A percentile compares a stretch with the other conserved stretches of the same genome.
Conservation (phyloP, 768 basidiomycete genomes). For the Ramaria rubella region DNA sequence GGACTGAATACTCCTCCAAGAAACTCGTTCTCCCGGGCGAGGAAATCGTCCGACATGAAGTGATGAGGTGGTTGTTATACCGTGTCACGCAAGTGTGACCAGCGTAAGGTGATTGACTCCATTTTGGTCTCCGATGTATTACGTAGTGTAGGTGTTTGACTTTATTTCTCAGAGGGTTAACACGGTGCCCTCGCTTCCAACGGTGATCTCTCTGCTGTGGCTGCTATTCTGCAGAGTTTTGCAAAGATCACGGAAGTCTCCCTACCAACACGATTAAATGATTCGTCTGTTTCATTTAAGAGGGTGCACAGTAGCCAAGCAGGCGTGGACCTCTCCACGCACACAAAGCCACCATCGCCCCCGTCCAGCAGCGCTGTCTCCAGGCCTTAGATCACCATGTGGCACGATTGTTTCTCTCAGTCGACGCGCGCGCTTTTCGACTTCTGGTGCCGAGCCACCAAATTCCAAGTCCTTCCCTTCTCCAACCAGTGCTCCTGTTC, state of each 20-base stretch:
- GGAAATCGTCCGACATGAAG: constrained; percentile 24
- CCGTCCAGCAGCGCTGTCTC: background rate
- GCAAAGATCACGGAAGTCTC: background rate
- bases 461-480: background rate
- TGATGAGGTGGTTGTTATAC: background rate
- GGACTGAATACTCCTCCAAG: constrained; percentile 27
- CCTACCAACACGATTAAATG: background rate
- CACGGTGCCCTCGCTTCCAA: background rate
- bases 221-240: background rate
- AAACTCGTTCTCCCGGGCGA: constrained; percentile 29
- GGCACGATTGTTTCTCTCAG: background rate
- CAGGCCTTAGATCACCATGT: background rate
- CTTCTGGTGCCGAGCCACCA: background rate
- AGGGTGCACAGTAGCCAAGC: background rate
- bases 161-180: background rate
- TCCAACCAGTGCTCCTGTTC: background rate
- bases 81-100: too few relatives aligned
- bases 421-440: background rate
- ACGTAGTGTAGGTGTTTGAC: background rate
- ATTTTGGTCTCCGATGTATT: background rate
- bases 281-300: background rate
- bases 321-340: background rate
- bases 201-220: background rate
- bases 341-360: background rate
- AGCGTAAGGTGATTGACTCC: too few relatives aligned